A percentile compares a stretch with the other conserved stretches of the same genome.
Conservation (phyloP, 306 rosid species). For the Trifolium repens region DNA sequence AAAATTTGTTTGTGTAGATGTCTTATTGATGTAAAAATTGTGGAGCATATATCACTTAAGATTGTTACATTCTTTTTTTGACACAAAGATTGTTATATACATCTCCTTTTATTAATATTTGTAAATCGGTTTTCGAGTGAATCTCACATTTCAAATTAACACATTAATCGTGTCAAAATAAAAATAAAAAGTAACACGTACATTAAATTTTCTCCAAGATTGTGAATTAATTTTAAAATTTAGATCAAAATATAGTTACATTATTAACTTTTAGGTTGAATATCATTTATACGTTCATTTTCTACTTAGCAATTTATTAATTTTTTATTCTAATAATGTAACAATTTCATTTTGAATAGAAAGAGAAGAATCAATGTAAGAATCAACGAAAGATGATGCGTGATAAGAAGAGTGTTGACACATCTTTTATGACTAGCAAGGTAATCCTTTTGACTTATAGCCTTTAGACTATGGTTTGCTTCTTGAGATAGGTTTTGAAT, state of each 20-base stretch:
- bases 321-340: background rate
- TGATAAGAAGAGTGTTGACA: background rate
- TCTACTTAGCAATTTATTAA: background rate
- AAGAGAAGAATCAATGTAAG: background rate
- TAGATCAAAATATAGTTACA: background rate
- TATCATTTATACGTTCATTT: background rate
- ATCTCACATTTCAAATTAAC: no score
- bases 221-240: background rate
- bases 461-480: no score
- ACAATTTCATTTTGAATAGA: background rate
- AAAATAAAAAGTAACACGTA: no score
- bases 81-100: no score
- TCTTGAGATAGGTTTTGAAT: no score
- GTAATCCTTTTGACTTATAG: background rate
- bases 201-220: no score
- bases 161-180: no score
- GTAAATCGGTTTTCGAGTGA: no score
- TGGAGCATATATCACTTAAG: no score
- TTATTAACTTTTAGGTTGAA: background rate
- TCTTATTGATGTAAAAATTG: background rate
- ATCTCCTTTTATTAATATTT: background rate
- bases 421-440: background rate
- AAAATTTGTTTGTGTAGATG: no score
- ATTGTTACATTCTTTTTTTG: background rate
- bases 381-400: background rate